These are phyloP conservation scores for Chimonanthus salicifolius DNA, from an alignment of 164 flowering plant genomes.

Conservation along the genomic window DNA sequence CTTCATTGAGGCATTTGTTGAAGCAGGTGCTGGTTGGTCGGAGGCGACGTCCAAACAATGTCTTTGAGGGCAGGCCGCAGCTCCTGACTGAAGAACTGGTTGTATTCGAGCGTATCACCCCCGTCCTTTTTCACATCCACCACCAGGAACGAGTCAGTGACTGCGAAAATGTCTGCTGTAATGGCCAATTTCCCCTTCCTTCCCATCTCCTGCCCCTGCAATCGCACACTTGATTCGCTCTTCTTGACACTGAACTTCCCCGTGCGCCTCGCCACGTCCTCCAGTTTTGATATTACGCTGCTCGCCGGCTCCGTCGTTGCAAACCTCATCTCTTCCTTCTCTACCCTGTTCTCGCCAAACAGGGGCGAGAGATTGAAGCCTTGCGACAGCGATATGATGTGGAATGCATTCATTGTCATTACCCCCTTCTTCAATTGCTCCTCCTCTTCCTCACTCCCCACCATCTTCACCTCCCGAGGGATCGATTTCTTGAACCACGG, in stretches of 20 bases:
- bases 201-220: conserved; percentile 30
- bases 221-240: conserved; percentile 27
- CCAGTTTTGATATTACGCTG: conserved; percentile 36
- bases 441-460: conserved; percentile 12
- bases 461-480: conserved; percentile 16
- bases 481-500: conserved; percentile 63
- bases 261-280: conserved; percentile 25
- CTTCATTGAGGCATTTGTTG: no score
- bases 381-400: conserved; percentile 67
- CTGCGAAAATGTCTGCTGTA: conserved; percentile 44
- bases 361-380: conserved; percentile 68
- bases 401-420: conserved; percentile 61
- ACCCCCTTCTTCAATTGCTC: conserved; percentile 18
- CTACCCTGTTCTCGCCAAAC: conserved; percentile 21
- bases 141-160: conserved; percentile 31
- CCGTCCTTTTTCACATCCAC: conserved; percentile 38
- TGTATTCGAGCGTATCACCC: conserved; percentile 39
- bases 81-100: conserved; percentile 29
- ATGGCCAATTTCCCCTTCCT: conserved; percentile 38
- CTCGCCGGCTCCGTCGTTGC: conserved; percentile 25
- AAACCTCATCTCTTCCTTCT: conserved; percentile 23
- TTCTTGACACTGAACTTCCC: conserved; percentile 31
- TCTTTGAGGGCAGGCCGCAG: conserved; percentile 40
- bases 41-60: conserved; percentile 31
- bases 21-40: no score